Conservation (phyloP, 2,329 filamentous ascomycete genomes). For the Penicillium sp. region DNA sequence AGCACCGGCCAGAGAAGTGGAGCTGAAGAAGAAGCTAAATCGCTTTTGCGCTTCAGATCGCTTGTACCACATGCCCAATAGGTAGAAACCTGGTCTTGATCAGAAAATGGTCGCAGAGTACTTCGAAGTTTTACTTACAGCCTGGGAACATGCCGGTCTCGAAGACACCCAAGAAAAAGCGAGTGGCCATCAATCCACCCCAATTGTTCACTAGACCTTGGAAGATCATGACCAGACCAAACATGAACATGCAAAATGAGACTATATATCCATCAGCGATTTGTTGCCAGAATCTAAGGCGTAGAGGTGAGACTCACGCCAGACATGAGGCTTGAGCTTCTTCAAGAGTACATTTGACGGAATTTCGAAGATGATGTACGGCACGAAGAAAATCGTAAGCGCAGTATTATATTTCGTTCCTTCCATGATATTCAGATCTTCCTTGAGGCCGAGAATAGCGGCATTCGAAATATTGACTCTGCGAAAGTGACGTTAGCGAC, state of each 20-base stretch:
- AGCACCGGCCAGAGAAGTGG: slow-evolving; percentile 61
- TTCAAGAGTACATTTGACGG: slow-evolving; percentile 74
- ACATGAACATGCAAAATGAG: slow-evolving; percentile 79
- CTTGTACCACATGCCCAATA: slow-evolving; percentile 82
- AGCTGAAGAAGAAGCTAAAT: slow-evolving; percentile 91
- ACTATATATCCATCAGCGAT: slow-evolving; percentile 42
- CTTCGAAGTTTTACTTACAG: slow-evolving; percentile 47
- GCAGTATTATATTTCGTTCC: slow-evolving; percentile 70
- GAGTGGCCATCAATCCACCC: slow-evolving; percentile 71
- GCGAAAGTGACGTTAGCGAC: not conserved
- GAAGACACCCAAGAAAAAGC: slow-evolving; percentile 82
- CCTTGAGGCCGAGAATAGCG: slow-evolving; percentile 63
- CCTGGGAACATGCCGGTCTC: slow-evolving; percentile 73
- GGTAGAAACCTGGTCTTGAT: slow-evolving; percentile 49
- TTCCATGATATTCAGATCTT: slow-evolving; percentile 60
- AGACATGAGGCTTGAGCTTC: slow-evolving; percentile 65
- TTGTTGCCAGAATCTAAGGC: not conserved
- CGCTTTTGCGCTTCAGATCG: slow-evolving; percentile 85
- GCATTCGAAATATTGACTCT: slow-evolving; percentile 81
- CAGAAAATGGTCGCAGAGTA: not conserved
- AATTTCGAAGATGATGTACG: slow-evolving; percentile 68
- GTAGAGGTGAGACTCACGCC: slow-evolving; percentile 49
- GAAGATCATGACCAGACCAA: slow-evolving; percentile 72
- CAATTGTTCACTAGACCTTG: slow-evolving; percentile 81
- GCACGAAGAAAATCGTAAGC: slow-evolving; percentile 79